Base-by-base conservation (phyloP, 2,329 filamentous ascomycete species). In the Beauveria scarabaeidicola region DNA sequence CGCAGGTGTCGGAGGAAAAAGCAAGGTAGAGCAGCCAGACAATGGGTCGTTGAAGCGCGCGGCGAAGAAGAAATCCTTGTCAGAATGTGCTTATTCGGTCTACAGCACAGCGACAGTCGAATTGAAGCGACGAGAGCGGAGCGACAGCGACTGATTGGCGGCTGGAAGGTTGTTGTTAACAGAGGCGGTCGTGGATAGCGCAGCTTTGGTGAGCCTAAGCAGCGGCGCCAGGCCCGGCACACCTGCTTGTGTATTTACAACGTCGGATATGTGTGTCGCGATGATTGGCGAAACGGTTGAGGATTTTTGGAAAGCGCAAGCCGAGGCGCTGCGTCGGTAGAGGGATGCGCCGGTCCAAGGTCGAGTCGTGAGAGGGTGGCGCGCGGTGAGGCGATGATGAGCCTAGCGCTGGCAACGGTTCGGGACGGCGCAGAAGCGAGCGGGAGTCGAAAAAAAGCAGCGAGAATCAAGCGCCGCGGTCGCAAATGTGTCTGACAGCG, bases 1-100 rank as follows among this genome's bases (percentile, higher is more conserved):
- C 52, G 46, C 52, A 56, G 59, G 36, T 52, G 32, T 51, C 52
- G 52, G 46, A 38, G 46, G 36, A 61, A 60, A 57, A 56, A 61
- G 50, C 50, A 53, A 53, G 41, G 27, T 17, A 40, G 36, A 32
- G 13, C 36, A 56, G 52, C 46, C 21, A 44, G 46, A 56, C 52
- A 52, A 61, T 55, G 27, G 36, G 46, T 48, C 21, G 57, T 27
- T 23, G 50, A 58, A 50, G 36, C 17, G 44, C 44, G 44, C 43
- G 19, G 40, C 53, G 47, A 52, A 48, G 47, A 46, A 50, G 23
- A 23, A 36, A 38, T 38, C n/a, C n/a, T 52, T 61, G 47, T 56
- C 23, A 47, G 19, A 46, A 43, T 47, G 19, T 29, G 41, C 9
- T 50, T 56, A 32, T 52, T 61, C 29, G 11, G 44, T 55, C 44